Conservation (phyloP, 2,329 filamentous ascomycete species). For the Talaromyces atroroseus region DNA sequence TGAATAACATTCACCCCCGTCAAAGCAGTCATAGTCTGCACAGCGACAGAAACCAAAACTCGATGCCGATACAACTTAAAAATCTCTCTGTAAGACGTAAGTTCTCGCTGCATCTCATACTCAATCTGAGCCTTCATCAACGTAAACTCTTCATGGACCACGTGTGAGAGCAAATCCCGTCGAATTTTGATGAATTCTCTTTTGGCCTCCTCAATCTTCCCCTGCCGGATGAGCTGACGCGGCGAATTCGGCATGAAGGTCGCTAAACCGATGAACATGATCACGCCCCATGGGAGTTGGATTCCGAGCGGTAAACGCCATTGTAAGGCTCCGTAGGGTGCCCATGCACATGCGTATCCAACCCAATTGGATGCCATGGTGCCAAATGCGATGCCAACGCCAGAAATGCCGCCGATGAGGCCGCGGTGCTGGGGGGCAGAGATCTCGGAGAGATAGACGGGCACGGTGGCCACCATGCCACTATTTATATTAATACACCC, state of each 20-base stretch:
- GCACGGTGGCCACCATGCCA: slow-evolving; percentile 48
- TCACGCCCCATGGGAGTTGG: slow-evolving; percentile 52
- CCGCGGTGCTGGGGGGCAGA: slow-evolving; percentile 45
- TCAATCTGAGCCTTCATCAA: slow-evolving; percentile 53
- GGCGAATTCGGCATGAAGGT: slow-evolving; percentile 56
- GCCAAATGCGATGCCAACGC: slow-evolving; percentile 52
- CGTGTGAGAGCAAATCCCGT: slow-evolving; percentile 40
- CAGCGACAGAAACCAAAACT: slow-evolving; percentile 50
- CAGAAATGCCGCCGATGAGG: slow-evolving; percentile 51
- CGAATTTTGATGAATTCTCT: slow-evolving; percentile 46
- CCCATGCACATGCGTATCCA: slow-evolving; percentile 51
- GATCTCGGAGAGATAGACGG: slow-evolving; percentile 53
- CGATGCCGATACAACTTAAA: slow-evolving; percentile 49
- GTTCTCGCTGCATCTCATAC: slow-evolving; percentile 53
- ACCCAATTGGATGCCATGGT: slow-evolving; percentile 56
- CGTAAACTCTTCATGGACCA: slow-evolving; percentile 48
- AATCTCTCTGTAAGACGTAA: slow-evolving; percentile 49
- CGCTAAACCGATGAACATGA: slow-evolving; percentile 49
- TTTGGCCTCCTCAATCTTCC: slow-evolving; percentile 46
- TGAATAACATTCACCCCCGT: slow-evolving; percentile 56
- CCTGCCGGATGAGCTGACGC: slow-evolving; percentile 48
- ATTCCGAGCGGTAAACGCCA: slow-evolving; percentile 53
- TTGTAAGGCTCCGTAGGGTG: slow-evolving; percentile 48
- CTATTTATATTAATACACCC: slow-evolving; percentile 20
- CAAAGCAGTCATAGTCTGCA: slow-evolving; percentile 54